Evolutionary conservation across 768 basidiomycete genomes (phyloP), one percentile per base, ranked within the genome.

Genomic region (Phaeotremella fagi): DNA sequence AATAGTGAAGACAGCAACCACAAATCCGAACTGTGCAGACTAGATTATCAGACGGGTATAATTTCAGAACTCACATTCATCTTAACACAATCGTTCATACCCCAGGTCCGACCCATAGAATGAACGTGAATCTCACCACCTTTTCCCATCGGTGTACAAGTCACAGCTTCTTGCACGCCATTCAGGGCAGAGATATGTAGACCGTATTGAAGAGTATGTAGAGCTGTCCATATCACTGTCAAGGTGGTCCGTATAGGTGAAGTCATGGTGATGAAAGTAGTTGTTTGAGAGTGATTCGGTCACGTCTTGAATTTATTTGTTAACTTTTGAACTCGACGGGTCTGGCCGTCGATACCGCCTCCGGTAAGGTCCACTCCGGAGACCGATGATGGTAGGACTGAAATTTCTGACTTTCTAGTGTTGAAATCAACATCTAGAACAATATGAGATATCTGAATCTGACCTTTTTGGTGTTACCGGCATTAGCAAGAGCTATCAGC

Each of bases 171-270:
- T 68, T 89, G 83, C 25, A 92, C 82, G 65, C 92, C 88, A 70
- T 97, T 97, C 49, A 97, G 80, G 6, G 83, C 84, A 1, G 88
- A 86, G 43, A 90, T 88, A 68, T 91, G 88, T 71, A 86, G 90
- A 15, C 90, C 91, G 77, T 89, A 68, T 36, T 68, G 66, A 3
- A 61, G 38, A 5, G 69, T 60, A 49, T 71, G 69, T 7, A 68
- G 46, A 11, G 63, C 69, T 15, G 66, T 57, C 69, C 69, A 71
- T 27, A 41, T 41, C 3, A 61, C 59, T 22, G 55, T 63, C 14
- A 68, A 38, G 5, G 57, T 60, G 6, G 57, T 61, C 25, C 57
- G 35, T 22, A 41, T 41, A 18, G 38, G 38, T 9, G 20, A 14
- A 20, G 38, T 9, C 33, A 35, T 9, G 33, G n/a, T 35, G 33